Conservation (phyloP, 2,329 filamentous ascomycete species). For the Dichotomopilus funicola region DNA sequence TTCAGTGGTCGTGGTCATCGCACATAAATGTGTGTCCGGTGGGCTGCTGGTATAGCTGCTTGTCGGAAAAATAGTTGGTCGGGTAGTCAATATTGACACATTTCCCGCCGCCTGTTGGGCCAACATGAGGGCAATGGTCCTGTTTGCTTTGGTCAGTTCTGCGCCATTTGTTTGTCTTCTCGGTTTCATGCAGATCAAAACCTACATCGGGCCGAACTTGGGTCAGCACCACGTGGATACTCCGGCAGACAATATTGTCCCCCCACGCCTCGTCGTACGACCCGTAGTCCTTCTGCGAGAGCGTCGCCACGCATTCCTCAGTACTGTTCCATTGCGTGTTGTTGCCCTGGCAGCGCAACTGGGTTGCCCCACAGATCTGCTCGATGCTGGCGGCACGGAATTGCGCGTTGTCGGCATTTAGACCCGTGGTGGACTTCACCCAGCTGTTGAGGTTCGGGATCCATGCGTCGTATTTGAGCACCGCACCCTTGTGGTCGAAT, state of each 20-base stretch:
- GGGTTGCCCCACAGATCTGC: constrained; percentile 30
- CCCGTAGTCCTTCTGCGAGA: constrained; percentile 32
- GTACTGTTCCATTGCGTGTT: constrained; percentile 33
- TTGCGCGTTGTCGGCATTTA: constrained; percentile 24
- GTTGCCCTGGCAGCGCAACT: constrained; percentile 30
- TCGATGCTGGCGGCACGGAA: constrained; percentile 27
- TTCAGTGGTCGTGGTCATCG: constrained; percentile 1
- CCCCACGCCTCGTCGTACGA: constrained; percentile 38
- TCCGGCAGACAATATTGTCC: constrained; percentile 38
- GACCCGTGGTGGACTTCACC: constrained; percentile 27
- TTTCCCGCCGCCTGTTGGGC: constrained; percentile 27
- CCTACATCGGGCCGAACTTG: constrained; percentile 26
- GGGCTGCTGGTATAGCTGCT: constrained; percentile 20
- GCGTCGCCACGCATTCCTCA: constrained; percentile 28
- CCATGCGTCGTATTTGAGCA: constrained; percentile 38
- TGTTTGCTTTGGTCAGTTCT: constrained; percentile 7
- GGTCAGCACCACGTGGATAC: constrained; percentile 35
- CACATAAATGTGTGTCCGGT: constrained; percentile 26
- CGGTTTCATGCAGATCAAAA: not conserved
- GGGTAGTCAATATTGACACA: constrained; percentile 24
- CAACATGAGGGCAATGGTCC: constrained; percentile 28
- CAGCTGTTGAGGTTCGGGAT: constrained; percentile 37
- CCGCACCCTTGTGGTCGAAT: constrained; percentile 37
- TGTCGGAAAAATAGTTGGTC: constrained; percentile 24
- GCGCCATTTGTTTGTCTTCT: not conserved